phyloP scores from a whole-genome alignment of 129 eudicot genomes.

The Silybum marianum region DNA sequence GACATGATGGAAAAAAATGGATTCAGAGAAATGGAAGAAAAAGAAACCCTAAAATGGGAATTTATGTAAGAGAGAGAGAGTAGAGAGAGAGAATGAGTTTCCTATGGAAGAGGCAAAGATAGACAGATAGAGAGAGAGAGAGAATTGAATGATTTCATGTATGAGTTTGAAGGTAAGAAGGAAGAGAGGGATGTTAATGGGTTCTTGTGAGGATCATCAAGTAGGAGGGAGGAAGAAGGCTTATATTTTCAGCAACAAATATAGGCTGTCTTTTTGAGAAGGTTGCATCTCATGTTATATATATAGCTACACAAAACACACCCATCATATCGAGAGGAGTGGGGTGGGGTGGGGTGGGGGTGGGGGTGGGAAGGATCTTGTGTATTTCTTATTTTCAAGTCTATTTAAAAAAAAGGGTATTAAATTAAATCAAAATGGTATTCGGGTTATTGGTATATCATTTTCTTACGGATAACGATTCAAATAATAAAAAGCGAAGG shows the following conservation, averaged over 20 bases:
- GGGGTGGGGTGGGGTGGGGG: not conserved
- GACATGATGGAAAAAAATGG: constrained; percentile 46
- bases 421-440: no score
- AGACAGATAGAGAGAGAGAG: constrained; percentile 1
- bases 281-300: constrained; percentile 37
- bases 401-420: no score
- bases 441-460: no score
- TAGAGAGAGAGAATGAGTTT: constrained; percentile 27
- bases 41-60: constrained; percentile 34
- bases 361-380: no score
- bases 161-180: constrained; percentile 42
- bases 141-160: constrained; percentile 70
- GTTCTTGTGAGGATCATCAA: constrained; percentile 76
- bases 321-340: not conserved
- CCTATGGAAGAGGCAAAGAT: constrained; percentile 57
- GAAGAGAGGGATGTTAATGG: constrained; percentile 55
- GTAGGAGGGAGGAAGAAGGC: constrained; percentile 29
- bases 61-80: constrained; percentile 16
- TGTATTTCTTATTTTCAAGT: no score
- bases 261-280: constrained; percentile 39
- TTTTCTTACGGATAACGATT: no score
- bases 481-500: no score
- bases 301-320: constrained; percentile 5
- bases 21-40: constrained; percentile 1
- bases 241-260: constrained; percentile 25